Percentiles rank a stretch among this genome's conserved stretches.
phyloP scores from a whole-genome alignment of 345 rosid species.

The Acer campestre region DNA sequence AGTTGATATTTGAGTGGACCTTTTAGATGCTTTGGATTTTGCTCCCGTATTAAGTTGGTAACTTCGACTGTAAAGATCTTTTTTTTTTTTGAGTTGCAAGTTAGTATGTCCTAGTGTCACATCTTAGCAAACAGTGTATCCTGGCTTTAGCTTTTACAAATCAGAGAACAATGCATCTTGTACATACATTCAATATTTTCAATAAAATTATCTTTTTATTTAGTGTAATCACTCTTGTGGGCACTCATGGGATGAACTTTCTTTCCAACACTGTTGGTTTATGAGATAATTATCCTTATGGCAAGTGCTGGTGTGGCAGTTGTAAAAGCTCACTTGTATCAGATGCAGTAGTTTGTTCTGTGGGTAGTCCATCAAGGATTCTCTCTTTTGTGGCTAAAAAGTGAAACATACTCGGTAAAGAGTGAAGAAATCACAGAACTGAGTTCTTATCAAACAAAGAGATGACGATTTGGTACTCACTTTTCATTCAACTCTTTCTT shows the following conservation, averaged over 20 bases:
- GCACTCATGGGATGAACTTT: neutral
- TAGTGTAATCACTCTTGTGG: conserved; percentile 21
- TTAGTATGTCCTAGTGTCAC: conserved; percentile 49
- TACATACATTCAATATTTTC: conserved; percentile 73
- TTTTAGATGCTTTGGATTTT: conserved; percentile 47
- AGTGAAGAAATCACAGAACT: neutral
- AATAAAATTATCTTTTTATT: conserved; percentile 59
- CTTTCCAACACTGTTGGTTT: neutral
- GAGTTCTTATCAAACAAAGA: conserved; percentile 1
- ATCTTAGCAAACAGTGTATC: conserved; percentile 53
- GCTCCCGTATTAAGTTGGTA: conserved; percentile 56
- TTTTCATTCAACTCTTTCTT: neutral
- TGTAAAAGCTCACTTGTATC: conserved; percentile 16
- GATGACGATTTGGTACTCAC: neutral
- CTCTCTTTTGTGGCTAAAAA: conserved; percentile 8
- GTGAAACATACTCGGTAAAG: conserved; percentile 6
- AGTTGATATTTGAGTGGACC: conserved; percentile 54
- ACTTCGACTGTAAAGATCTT: conserved; percentile 63
- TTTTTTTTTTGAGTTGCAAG: conserved; percentile 40
- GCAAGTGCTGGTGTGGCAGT: conserved; percentile 11
- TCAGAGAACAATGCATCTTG: conserved; percentile 68
- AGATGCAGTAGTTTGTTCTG: conserved; percentile 18
- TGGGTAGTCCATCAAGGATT: conserved; percentile 15
- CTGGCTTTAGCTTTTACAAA: conserved; percentile 57
- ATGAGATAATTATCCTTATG: conserved; percentile 5